Evolutionary conservation across 2,329 filamentous ascomycete species (phyloP), one percentile per base, ranked within the genome.

Genomic region (Fusarium newnesense): DNA sequence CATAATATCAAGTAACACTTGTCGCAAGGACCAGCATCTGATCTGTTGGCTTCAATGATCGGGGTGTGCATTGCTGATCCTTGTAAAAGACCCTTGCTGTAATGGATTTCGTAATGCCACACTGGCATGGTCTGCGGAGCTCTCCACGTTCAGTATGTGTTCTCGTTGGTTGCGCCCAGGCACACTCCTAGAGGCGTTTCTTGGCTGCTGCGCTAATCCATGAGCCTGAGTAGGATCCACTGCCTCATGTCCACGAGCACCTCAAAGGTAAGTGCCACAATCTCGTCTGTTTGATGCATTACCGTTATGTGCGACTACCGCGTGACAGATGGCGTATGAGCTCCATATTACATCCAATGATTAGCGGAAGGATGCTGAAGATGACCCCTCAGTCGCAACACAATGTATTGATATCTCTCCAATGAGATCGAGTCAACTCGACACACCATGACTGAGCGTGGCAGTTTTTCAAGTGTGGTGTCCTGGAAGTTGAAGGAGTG

Each of bases 181-280:
- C 52, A 58, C 37, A 61, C 32, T 62, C 50, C 53, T 56, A 11
- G 46, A 34, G 49, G 53, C 44, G 59, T 63, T 49, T 59, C 75
- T 77, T 75, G 64, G 72, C 68, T 67, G 43, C 42, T 53, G 44
- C 56, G 52, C 74, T 63, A 71, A 43, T 34, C 36, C 56, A 58
- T n/a, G 44, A 58, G 42, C 32, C 47, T 59, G 37, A 60, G 59
- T 53, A 57, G 36, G 44, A 57, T 54, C 62, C 21, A 36, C 46
- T 44, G 28, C 44, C 39, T 65, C 18, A 30, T 34, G 61, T 53
- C 61, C 63, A 46, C 16, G 19, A 63, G 24, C 32, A 32, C 37
- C 44, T 44, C 46, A 32, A 36, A 26, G 30, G 46, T 44, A 24
- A 67, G 70, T 71, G 70, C 50, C 54, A 63, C 59, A 60, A 69